Evolutionary conservation across 2,329 filamentous ascomycete species (phyloP).

Genomic region (Diaporthe eres): DNA sequence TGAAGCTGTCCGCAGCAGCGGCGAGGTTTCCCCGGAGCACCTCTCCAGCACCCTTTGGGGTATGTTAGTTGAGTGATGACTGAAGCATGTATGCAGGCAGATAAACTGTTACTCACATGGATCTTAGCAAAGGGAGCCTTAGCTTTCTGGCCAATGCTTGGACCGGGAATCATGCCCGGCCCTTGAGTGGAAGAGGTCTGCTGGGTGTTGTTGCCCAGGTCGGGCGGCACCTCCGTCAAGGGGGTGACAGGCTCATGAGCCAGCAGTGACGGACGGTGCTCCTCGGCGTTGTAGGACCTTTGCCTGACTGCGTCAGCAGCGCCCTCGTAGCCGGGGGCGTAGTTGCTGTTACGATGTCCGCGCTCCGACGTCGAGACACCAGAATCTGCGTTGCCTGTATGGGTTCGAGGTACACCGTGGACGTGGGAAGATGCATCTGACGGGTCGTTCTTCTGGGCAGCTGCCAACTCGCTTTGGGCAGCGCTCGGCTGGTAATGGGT

Average conservation of each 20-base stretch:
- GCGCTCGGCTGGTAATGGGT: conserved; percentile 1
- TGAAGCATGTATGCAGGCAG: neutral
- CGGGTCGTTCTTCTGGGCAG: neutral
- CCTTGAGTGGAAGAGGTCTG: neutral
- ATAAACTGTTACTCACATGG: neutral
- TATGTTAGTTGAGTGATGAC: neutral
- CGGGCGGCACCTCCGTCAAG: conserved; percentile 15
- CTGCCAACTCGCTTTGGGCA: neutral
- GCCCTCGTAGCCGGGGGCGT: conserved; percentile 28
- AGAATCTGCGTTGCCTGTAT: neutral
- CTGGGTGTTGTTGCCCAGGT: neutral
- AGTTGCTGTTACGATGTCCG: conserved; percentile 30
- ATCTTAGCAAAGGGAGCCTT: conserved; percentile 19
- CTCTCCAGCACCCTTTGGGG: conserved; percentile 11
- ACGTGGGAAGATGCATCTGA: neutral
- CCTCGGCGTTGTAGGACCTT: conserved; percentile 7
- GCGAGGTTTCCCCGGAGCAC: conserved; percentile 22
- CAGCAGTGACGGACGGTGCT: conserved; percentile 13
- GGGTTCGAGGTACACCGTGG: neutral
- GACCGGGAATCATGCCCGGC: conserved; percentile 1
- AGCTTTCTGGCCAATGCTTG: conserved; percentile 10
- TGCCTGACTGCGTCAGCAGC: conserved; percentile 16
- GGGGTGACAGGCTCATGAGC: conserved; percentile 29
- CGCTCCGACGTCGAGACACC: conserved; percentile 1
- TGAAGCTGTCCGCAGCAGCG: conserved; percentile 23